phyloP scores from a whole-genome alignment of 805 yeast species.

The Metschnikowia henanensis region DNA sequence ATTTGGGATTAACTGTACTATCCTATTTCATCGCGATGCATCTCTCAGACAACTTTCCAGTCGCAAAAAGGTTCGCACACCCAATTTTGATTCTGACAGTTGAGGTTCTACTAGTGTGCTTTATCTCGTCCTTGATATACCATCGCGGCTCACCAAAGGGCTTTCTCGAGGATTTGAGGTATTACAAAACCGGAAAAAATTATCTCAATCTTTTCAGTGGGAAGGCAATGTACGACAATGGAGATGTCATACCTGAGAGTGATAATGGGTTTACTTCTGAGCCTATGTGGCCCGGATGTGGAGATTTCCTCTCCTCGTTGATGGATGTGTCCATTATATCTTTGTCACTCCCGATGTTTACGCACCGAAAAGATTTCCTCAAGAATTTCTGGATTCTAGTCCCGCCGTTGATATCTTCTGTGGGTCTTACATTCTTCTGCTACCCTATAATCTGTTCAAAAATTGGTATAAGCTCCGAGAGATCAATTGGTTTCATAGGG shows the following conservation, averaged over 20 bases:
- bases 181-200: slow-evolving; percentile 68
- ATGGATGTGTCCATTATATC: slow-evolving; percentile 81
- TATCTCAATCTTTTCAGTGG: slow-evolving; percentile 58
- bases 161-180: slow-evolving; percentile 50
- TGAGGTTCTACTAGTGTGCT: slow-evolving; percentile 60
- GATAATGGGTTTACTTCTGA: slow-evolving; percentile 26
- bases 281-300: slow-evolving; percentile 73
- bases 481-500: slow-evolving; percentile 76
- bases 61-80: slow-evolving; percentile 55
- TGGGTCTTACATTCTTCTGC: slow-evolving; percentile 58
- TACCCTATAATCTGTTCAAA: slow-evolving; percentile 71
- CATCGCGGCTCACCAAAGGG: slow-evolving; percentile 41
- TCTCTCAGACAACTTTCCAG: slow-evolving; percentile 45
- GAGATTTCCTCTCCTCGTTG: slow-evolving; percentile 67
- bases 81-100: slow-evolving; percentile 72
- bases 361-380: slow-evolving; percentile 62
- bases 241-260: slow-evolving; percentile 18
- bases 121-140: slow-evolving; percentile 56
- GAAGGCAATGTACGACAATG: slow-evolving; percentile 28
- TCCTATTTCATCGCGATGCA: slow-evolving; percentile 52
- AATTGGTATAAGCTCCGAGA: slow-evolving; percentile 58
- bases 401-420: slow-evolving; percentile 57
- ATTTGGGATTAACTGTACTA: slow-evolving; percentile 58
- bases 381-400: slow-evolving; percentile 57
- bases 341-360: slow-evolving; percentile 73